Percentiles rank a stretch among this genome's conserved stretches.
Conservation (phyloP, 441 rosid species). For the Raphanus hybrid region DNA sequence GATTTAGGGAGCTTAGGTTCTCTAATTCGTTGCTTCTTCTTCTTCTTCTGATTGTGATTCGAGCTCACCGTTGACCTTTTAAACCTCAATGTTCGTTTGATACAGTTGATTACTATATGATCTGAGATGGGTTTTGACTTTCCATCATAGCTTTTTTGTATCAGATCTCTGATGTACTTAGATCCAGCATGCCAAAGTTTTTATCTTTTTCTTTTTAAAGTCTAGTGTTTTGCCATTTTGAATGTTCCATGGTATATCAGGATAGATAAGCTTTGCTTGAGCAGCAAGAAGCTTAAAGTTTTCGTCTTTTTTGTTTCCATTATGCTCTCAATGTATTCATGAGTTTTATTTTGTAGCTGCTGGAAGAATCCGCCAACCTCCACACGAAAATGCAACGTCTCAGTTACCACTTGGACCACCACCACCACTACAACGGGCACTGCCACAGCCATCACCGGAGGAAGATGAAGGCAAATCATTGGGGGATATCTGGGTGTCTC, state of each 20-base stretch:
- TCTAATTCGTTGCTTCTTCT: background rate
- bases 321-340: constrained; percentile 20
- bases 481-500: constrained; percentile 80
- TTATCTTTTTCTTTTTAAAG: too few relatives aligned
- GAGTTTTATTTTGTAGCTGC: constrained; percentile 45
- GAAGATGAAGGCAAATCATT: constrained; percentile 37
- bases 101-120: too few relatives aligned
- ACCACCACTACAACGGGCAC: constrained; percentile 17
- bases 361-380: constrained; percentile 41
- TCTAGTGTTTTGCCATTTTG: too few relatives aligned
- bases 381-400: constrained; percentile 44
- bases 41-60: background rate
- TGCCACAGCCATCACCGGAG: constrained; percentile 23
- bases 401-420: constrained; percentile 37
- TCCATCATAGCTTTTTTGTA: background rate
- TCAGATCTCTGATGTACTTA: background rate
- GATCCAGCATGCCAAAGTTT: too few relatives aligned
- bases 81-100: constrained; percentile 9
- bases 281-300: constrained; percentile 6
- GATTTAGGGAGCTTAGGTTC: constrained; percentile 14
- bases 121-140: constrained; percentile 6
- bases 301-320: constrained; percentile 16
- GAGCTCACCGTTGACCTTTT: constrained; percentile 33
- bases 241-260: too few relatives aligned
- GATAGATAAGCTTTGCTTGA: background rate